Evolutionary conservation across 495 filamentous ascomycete genomes (phyloP), one percentile per base, ranked within the genome.

Genomic region (Penicillium ucsense): DNA sequence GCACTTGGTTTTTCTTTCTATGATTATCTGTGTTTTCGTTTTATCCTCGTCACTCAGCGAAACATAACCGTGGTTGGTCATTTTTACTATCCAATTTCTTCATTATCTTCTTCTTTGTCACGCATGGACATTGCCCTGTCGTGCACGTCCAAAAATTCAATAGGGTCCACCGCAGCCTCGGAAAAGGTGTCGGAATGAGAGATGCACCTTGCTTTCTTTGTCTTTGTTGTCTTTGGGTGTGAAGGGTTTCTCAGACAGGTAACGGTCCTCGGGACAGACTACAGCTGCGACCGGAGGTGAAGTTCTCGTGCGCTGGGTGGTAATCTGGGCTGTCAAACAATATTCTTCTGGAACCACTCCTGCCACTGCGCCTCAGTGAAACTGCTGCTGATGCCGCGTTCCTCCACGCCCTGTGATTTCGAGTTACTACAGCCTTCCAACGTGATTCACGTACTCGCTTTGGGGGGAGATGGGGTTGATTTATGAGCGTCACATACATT

Each of bases 351-450:
- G 62, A 95, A 62, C 86, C 86, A 97, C 63, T 88, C 80, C 56
- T 78, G 72, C 90, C 89, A 98, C 64, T 92, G 83, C 43, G 83
- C 79, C 56, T 66, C 72, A 3, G 76, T 83, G 77, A 89, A 95
- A 39, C 80, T 77, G 43, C 83, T 89, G 38, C 79, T 82, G 52
- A 95, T 89, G 11, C 81, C 75, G 49, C 76, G 79, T 50, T 85
- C 87, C 39, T 92, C 84, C 36, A 89, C 77, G 6, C 87, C 89
- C 78, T 80, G 46, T 28, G 46, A 27, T 35, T 20, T 20, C 20
- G 20, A 20, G 20, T 20, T 20, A 20, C 20, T 20, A 20, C 20
- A 2, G 20, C 20, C 20, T 20, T 20, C 20, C 1, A 20, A 20
- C 20, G 20, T 20, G 20, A 20, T 20, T 20, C 20, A 20, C 20